Evolutionary conservation across 148 eudicot species (phyloP).

Genomic region (Rhododendron mucronatum): DNA sequence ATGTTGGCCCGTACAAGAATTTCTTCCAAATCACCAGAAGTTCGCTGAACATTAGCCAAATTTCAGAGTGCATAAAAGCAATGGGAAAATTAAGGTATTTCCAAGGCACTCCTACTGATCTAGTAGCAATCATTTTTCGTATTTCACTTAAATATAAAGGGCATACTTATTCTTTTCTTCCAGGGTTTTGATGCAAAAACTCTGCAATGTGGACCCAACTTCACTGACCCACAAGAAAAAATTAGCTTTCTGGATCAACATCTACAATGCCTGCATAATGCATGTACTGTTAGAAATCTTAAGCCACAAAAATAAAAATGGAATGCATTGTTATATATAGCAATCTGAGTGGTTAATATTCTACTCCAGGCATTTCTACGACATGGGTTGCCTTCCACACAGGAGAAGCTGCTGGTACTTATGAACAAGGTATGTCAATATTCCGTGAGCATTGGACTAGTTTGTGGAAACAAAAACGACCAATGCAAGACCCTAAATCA

Average conservation of each 20-base stretch:
- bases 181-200: constrained; percentile 64
- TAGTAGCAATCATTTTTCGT: background rate
- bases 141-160: background rate
- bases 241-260: constrained; percentile 95
- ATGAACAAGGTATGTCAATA: constrained; percentile 62
- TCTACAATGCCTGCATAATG: constrained; percentile 89
- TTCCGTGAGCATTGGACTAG: background rate
- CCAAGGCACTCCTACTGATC: background rate
- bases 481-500: background rate
- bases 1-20: constrained; percentile 58
- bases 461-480: background rate
- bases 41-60: constrained; percentile 35
- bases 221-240: constrained; percentile 73
- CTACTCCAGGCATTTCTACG: constrained; percentile 68
- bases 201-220: constrained; percentile 62
- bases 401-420: constrained; percentile 60
- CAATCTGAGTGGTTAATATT: constrained; percentile 14
- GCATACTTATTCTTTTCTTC: constrained; percentile 1
- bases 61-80: constrained; percentile 41
- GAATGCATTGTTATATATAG: background rate
- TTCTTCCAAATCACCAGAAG: constrained; percentile 56
- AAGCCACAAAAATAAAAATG: constrained; percentile 2
- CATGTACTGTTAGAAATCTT: constrained; percentile 78
- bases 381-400: constrained; percentile 77
- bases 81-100: constrained; percentile 58